Base-by-base conservation (phyloP, 495 filamentous ascomycete species). In the Daldinia caldariorum region DNA sequence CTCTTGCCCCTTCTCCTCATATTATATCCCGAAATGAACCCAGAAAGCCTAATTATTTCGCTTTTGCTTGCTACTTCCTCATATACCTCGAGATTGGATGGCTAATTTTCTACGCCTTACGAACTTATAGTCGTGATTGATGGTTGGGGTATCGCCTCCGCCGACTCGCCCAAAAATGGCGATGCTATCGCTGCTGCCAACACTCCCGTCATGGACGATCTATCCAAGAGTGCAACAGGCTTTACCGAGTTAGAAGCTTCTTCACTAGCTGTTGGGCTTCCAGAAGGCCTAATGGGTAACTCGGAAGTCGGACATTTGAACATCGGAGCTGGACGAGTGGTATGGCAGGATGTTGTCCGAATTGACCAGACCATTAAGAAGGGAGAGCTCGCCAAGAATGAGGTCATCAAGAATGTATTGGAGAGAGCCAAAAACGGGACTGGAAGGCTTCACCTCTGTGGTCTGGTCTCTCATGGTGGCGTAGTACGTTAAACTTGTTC, bases 321-420 rank as follows among this genome's bases (percentile, higher is more conserved):
- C 84, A 98, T 99, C 80, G 95, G 95, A 76, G 95, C 95, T 66
- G 95, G 95, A 47, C 87, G 95, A 79, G 96, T 99, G 43, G 95
- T 99, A 73, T 99, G 95, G 95, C 95, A 99, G 80, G 95, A 99
- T 83, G 97, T 96, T 66, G 95, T 99, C 65, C 91, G 95, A 74
- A 99, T 99, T 81, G 95, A 98, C 81, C 90, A 91, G 82, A 91
- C 91, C 16, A 88, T 98, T 81, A 97, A 97, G 88, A 94, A 94
- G 75, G 89, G 87, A 34, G 89, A 96, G 77, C 75, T 99, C 73
- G 85, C 86, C 76, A 87, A 91, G 79, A 89, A 94, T 68, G 85
- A 91, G 41, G 92, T 89, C 69, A 89, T 99, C 71, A 87, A 85
- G 76, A 88, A 91, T 63, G 87, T 89, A 37, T 89, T 98, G 79